A percentile compares a stretch with the other conserved stretches of the same genome.
phyloP scores from a whole-genome alignment of 2,329 filamentous ascomycete species.

The Sporothrix pseudoabietina region DNA sequence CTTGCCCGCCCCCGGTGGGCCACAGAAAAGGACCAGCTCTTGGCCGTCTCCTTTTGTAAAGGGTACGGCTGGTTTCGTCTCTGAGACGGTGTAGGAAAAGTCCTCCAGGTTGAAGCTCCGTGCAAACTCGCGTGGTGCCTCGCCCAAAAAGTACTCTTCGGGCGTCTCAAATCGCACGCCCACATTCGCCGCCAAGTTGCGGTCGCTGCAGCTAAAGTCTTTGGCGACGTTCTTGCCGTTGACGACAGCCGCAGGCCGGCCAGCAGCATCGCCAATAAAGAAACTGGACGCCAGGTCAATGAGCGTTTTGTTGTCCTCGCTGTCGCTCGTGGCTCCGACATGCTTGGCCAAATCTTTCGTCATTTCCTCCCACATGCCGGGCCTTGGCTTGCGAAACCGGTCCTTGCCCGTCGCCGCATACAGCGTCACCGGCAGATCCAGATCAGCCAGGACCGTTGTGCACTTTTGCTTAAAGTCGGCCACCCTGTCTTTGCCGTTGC shows the following conservation, averaged over 20 bases:
- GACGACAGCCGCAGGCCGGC: constrained; percentile 53
- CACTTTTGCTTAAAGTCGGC: constrained; percentile 83
- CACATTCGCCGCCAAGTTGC: constrained; percentile 83
- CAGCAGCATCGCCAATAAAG: constrained; percentile 87
- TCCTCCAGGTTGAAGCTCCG: constrained; percentile 70
- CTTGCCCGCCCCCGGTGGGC: constrained; percentile 87
- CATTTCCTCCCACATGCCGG: constrained; percentile 79
- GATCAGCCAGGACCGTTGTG: constrained; percentile 65
- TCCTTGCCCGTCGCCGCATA: constrained; percentile 88
- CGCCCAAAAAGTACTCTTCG: constrained; percentile 84
- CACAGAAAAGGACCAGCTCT: constrained; percentile 84
- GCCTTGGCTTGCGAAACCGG: constrained; percentile 80
- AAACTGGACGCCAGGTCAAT: constrained; percentile 73
- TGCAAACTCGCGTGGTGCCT: constrained; percentile 64
- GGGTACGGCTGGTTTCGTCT: constrained; percentile 22
- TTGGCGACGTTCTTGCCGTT: constrained; percentile 56
- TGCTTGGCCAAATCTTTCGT: constrained; percentile 60
- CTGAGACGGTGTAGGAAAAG: constrained; percentile 51
- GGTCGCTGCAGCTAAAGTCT: constrained; percentile 67
- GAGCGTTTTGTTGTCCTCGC: constrained; percentile 43
- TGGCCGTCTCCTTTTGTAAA: constrained; percentile 63
- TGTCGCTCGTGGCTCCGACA: not conserved
- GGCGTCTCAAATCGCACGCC: constrained; percentile 81
- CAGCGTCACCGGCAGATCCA: constrained; percentile 75
- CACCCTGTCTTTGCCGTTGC: constrained; percentile 64